Evolutionary conservation across 139 green algal genomes (phyloP).

Genomic region (Auxenochlorella protothecoides): DNA sequence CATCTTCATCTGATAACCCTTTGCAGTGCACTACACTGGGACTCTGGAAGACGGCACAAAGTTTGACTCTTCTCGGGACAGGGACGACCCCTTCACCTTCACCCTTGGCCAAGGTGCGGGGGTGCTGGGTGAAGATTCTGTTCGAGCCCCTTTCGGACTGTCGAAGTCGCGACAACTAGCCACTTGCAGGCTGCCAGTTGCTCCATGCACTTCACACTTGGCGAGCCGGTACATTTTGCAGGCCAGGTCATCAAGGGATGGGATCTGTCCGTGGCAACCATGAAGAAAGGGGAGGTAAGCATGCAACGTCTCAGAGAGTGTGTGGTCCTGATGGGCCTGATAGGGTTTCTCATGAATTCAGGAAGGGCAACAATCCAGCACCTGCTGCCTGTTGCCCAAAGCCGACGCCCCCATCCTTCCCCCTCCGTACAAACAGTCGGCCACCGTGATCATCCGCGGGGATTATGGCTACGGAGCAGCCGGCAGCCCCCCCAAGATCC

Average conservation of each 20-base stretch:
- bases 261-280: slow-evolving; percentile 84
- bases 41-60: slow-evolving; percentile 83
- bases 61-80: slow-evolving; percentile 87
- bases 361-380: background rate
- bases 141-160: background rate
- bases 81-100: slow-evolving; percentile 82
- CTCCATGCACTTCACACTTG: too few species aligned
- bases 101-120: slow-evolving; percentile 46
- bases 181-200: too few species aligned
- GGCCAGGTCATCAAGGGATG: slow-evolving; percentile 92
- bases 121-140: background rate
- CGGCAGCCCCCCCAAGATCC: slow-evolving; percentile 82
- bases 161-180: too few species aligned
- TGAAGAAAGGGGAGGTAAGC: slow-evolving; percentile 83
- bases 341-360: too few species aligned
- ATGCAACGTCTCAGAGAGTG: background rate
- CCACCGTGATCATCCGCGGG: slow-evolving; percentile 18
- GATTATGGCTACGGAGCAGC: slow-evolving; percentile 88
- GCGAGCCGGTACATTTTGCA: background rate
- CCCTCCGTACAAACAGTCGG: slow-evolving; percentile 2
- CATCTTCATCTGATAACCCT: slow-evolving; percentile 1
- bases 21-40: slow-evolving; percentile 91
- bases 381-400: background rate
- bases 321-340: background rate
- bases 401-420: background rate